phyloP scores from a whole-genome alignment of 768 basidiomycete species.

The Thelephora aurantiotincta region DNA sequence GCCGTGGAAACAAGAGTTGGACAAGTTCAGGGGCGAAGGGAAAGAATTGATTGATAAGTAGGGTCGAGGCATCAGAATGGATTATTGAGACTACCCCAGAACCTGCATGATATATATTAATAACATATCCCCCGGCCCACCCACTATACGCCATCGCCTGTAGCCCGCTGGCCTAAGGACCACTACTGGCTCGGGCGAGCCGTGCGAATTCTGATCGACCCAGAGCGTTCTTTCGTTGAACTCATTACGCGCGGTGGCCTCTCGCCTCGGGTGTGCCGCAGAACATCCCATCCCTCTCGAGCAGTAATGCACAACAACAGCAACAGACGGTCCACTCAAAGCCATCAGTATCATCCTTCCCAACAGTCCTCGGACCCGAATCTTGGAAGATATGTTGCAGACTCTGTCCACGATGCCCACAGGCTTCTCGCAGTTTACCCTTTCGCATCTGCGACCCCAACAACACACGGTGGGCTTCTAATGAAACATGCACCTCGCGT shows the following conservation, averaged over 20 bases:
- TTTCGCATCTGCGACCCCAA: slow-evolving; percentile 64
- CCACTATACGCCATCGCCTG: too few relatives aligned
- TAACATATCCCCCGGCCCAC: too few relatives aligned
- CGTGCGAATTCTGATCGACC: too few relatives aligned
- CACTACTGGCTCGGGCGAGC: too few relatives aligned
- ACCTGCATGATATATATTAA: too few relatives aligned
- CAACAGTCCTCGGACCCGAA: slow-evolving; percentile 4
- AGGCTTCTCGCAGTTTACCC: slow-evolving; percentile 55
- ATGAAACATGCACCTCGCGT: slow-evolving; percentile 6
- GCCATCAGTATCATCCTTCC: not conserved
- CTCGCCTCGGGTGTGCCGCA: too few relatives aligned
- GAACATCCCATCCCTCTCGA: too few relatives aligned
- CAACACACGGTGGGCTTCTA: slow-evolving; percentile 44
- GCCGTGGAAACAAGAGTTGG: slow-evolving; percentile 72
- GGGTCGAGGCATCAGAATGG: too few relatives aligned
- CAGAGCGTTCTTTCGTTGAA: too few relatives aligned
- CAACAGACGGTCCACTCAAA: not conserved
- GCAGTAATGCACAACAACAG: not conserved
- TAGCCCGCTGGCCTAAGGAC: too few relatives aligned
- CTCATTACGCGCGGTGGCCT: too few relatives aligned
- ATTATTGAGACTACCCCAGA: too few relatives aligned
- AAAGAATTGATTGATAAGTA: slow-evolving; percentile 28
- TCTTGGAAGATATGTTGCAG: slow-evolving; percentile 13
- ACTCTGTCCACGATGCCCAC: slow-evolving; percentile 56
- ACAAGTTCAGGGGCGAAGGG: slow-evolving; percentile 62